phyloP scores from a whole-genome alignment of 768 basidiomycete genomes.

The Hortiboletus campestris region DNA sequence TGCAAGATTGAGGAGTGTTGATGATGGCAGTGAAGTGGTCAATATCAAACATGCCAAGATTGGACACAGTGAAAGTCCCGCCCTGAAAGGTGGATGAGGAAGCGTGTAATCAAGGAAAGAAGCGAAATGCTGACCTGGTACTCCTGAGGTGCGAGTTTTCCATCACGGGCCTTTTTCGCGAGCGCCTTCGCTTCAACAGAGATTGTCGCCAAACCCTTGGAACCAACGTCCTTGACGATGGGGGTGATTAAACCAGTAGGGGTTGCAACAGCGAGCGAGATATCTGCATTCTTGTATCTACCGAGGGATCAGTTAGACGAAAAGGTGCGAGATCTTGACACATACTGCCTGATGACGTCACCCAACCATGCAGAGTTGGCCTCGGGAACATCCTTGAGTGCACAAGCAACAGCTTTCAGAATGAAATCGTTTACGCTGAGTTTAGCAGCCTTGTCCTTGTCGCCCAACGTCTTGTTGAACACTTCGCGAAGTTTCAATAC shows the following conservation, averaged over 20 bases:
- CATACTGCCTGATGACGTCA: conserved; percentile 92
- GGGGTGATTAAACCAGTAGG: conserved; percentile 96
- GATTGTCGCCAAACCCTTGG: conserved; percentile 90
- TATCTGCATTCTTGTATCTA: conserved; percentile 96
- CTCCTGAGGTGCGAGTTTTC: conserved; percentile 91
- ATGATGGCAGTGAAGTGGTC: conserved; percentile 98
- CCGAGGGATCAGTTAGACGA: neutral
- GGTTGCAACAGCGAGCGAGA: conserved; percentile 95
- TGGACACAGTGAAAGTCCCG: conserved; percentile 98
- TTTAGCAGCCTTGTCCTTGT: conserved; percentile 89
- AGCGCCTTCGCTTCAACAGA: conserved; percentile 90
- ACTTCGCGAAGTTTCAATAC: conserved; percentile 90
- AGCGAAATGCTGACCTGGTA: conserved; percentile 70
- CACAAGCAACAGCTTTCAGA: conserved; percentile 90
- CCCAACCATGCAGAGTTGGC: conserved; percentile 98
- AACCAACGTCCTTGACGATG: conserved; percentile 90
- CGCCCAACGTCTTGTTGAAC: conserved; percentile 86
- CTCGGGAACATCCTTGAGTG: conserved; percentile 92
- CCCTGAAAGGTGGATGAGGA: conserved; percentile 49
- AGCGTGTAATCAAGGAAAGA: neutral
- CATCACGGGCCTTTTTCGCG: conserved; percentile 94
- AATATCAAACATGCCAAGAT: conserved; percentile 97
- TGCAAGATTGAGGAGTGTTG: conserved; percentile 97
- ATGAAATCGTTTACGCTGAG: conserved; percentile 98
- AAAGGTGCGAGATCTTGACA: neutral